Percentiles rank a stretch among this genome's conserved stretches.
Conservation (phyloP, 257 asterid genomes). For the Marsdenia floribunda region DNA sequence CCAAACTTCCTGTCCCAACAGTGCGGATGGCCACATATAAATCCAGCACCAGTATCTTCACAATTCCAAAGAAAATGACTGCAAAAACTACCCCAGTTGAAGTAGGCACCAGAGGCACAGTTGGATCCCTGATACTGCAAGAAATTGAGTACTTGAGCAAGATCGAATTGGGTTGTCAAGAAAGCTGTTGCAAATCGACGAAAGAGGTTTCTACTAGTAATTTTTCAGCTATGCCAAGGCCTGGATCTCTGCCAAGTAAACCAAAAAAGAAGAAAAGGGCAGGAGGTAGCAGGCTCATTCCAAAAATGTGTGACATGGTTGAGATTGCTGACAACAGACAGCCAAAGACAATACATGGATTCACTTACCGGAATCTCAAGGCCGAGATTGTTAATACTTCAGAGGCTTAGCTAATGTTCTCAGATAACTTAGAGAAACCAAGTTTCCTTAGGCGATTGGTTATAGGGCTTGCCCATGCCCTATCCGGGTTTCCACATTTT, state of each 20-base stretch:
- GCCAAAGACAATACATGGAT: conserved; percentile 22
- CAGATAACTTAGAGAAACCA: conserved; percentile 27
- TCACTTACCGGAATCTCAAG: conserved; percentile 38
- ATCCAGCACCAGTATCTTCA: conserved; percentile 18
- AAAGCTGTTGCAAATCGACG: conserved; percentile 18
- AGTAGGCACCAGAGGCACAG: conserved; percentile 29
- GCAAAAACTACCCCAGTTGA: conserved; percentile 30
- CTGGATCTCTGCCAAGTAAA: conserved; percentile 29
- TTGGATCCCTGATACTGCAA: conserved; percentile 37
- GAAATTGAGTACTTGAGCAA: conserved; percentile 32
- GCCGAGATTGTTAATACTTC: conserved; percentile 25
- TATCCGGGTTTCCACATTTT: conserved; percentile 60
- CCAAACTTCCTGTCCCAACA: conserved; percentile 23
- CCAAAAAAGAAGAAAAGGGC: conserved; percentile 40
- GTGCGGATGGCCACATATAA: conserved; percentile 18
- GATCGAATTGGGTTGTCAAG: conserved; percentile 21
- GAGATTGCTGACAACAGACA: conserved; percentile 43
- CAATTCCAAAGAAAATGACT: conserved; percentile 25
- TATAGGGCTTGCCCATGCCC: conserved; percentile 51
- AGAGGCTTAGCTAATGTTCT: conserved; percentile 26
- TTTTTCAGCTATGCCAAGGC: conserved; percentile 17
- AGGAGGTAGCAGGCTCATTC: conserved; percentile 37
- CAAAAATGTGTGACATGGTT: conserved; percentile 44
- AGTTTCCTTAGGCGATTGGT: conserved; percentile 31
- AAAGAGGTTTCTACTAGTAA: conserved; percentile 23